Evolutionary conservation across 2,329 filamentous ascomycete genomes (phyloP).

Genomic region (Chrysosporium queenslandicum): DNA sequence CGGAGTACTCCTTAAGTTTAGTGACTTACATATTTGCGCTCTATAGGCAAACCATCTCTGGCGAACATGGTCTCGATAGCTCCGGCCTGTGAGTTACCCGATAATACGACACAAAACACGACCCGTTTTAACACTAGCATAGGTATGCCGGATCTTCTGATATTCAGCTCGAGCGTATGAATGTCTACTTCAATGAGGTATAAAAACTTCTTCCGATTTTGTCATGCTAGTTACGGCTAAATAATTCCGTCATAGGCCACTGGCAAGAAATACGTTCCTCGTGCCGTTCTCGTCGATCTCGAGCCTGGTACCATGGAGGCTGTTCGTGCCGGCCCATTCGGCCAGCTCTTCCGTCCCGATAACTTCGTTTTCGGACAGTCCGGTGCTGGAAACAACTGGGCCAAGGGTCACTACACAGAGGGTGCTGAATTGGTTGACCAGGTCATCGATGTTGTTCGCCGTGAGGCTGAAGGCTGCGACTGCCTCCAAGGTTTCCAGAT

Average conservation of each 20-base stretch:
- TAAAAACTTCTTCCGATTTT: not conserved
- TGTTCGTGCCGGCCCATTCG: conserved; percentile 51
- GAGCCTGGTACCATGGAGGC: conserved; percentile 38
- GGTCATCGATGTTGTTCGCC: conserved; percentile 88
- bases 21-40: conserved; percentile 4
- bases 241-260: conserved; percentile 8
- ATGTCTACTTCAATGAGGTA: conserved; percentile 18
- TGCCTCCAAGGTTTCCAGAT: conserved; percentile 98
- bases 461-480: conserved; percentile 91
- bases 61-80: conserved; percentile 17
- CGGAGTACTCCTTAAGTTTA: not conserved
- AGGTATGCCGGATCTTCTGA: conserved; percentile 16
- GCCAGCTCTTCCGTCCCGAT: conserved; percentile 92
- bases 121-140: not conserved
- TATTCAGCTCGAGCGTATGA: conserved; percentile 17
- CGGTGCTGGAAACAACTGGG: conserved; percentile 97
- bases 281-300: conserved; percentile 91
- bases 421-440: conserved; percentile 92
- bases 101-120: not conserved
- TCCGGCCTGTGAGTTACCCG: conserved; percentile 14
- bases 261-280: conserved; percentile 28
- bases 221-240: conserved; percentile 8
- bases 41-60: conserved; percentile 16
- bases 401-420: conserved; percentile 97
- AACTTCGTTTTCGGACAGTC: conserved; percentile 98